Conservation (phyloP, 2,329 filamentous ascomycete species). For the Pyrenophora graminea region DNA sequence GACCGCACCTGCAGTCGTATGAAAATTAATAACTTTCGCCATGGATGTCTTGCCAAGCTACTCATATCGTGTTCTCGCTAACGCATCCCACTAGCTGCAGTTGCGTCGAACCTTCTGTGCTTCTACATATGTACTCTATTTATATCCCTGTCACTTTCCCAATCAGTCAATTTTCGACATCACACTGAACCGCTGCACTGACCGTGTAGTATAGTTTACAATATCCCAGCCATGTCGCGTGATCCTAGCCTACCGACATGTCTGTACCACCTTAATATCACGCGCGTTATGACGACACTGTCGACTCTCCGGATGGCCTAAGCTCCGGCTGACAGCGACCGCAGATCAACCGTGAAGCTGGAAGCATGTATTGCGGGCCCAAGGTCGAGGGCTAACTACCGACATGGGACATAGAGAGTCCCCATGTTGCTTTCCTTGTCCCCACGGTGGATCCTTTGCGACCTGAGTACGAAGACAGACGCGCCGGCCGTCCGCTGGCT, state of each 20-base stretch:
- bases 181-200: conserved; percentile 9
- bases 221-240: conserved; percentile 13
- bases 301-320: not conserved
- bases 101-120: conserved; percentile 2
- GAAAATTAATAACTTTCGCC: conserved; percentile 28
- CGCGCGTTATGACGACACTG: conserved; percentile 10
- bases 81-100: conserved; percentile 12
- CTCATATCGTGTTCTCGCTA: conserved; percentile 19
- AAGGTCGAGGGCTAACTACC: conserved; percentile 18
- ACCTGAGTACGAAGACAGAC: conserved; percentile 11
- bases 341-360: conserved; percentile 8
- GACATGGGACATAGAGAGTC: conserved; percentile 8
- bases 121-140: conserved; percentile 10
- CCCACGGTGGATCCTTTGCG: conserved; percentile 14
- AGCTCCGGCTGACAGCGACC: not conserved
- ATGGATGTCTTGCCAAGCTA: conserved; percentile 11
- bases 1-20: conserved; percentile 18
- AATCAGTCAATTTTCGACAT: conserved; percentile 8
- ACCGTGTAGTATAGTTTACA: conserved; percentile 15
- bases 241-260: conserved; percentile 12
- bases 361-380: conserved; percentile 5
- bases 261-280: conserved; percentile 9
- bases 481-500: conserved; percentile 4
- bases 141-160: conserved; percentile 15
- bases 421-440: conserved; percentile 2